A percentile compares a stretch with the other conserved stretches of the same genome.
Evolutionary conservation across 768 basidiomycete species (phyloP).

Genomic region (Pleurotus platypus): DNA sequence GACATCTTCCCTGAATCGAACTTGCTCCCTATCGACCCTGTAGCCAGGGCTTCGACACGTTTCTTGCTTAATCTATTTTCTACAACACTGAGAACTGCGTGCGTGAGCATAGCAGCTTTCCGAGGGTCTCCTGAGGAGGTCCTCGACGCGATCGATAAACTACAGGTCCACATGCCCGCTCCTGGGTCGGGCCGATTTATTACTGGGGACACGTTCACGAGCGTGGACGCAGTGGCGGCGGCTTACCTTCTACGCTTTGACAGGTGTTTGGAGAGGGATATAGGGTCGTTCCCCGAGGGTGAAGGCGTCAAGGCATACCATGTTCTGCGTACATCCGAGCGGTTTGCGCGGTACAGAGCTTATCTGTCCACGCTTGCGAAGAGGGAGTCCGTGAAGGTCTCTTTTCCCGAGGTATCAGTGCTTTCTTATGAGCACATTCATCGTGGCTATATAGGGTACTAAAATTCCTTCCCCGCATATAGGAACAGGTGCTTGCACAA

Average conservation of each 20-base stretch:
- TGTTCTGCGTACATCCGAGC: neutral
- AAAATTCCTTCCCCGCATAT: too few species aligned
- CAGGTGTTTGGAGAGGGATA: neutral
- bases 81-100: neutral
- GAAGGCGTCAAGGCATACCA: neutral
- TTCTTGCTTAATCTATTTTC: neutral
- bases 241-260: neutral
- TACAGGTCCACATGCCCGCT: neutral
- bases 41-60: neutral
- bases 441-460: too few species aligned
- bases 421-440: too few species aligned
- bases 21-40: neutral
- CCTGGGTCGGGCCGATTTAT: neutral
- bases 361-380: neutral
- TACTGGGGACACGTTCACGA: neutral
- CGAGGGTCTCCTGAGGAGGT: neutral
- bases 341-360: neutral
- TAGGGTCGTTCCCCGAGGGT: neutral
- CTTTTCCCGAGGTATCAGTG: neutral
- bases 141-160: neutral
- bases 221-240: neutral
- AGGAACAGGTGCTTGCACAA: too few species aligned
- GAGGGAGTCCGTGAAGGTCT: neutral
- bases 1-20: neutral
- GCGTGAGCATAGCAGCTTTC: neutral